Base-by-base conservation (phyloP, 1,284 basidiomycete genomes). In the Golubevia pallescens region DNA sequence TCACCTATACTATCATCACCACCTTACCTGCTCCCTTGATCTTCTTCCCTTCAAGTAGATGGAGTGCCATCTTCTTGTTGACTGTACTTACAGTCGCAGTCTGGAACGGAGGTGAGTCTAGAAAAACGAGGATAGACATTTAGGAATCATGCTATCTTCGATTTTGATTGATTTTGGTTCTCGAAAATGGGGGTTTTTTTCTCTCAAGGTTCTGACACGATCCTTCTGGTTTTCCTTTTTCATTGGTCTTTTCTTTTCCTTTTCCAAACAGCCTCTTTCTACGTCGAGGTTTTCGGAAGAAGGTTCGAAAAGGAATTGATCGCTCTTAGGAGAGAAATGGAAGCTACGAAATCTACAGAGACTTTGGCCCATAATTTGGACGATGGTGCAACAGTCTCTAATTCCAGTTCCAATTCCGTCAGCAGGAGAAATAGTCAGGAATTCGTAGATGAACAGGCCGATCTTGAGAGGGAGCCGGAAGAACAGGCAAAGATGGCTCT, bases 1-100 rank as follows among this genome's bases (percentile, higher is more conserved):
- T 77, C 93, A 94, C 91, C 19, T 97, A 97, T 82, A 90, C 92
- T 21, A 87, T 96, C 60, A 86, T 95, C 55, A 95, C 93, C 16
- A 93, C 94, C 86, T 86, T 95, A 2, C 95, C 95, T 0, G 92
- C 93, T 1, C 89, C 93, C 1, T 92, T 92, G 75, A 68, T 95
- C 58, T 88, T 96, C 28, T 94, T 93, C 74, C 90, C 92, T 77
- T 93, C 90, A 77, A 85, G 91, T 0, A 87, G 88, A 58, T 93
- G 91, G 88, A 93, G 92, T 69, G 90, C 90, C 14, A 85, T 89
- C 1, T 95, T 94, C 87, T 87, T 97, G 21, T 87, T 94, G 53
- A 71, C 90, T 66, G 92, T 95, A 57, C 93, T 96, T 78, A 87
- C 89, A 34, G 92, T 93, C 55, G 92, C 91, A 69, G 92, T 92